Evolutionary conservation across 1,284 basidiomycete genomes (phyloP), one percentile per base, ranked within the genome.

Genomic region (Ustilago esculenta): DNA sequence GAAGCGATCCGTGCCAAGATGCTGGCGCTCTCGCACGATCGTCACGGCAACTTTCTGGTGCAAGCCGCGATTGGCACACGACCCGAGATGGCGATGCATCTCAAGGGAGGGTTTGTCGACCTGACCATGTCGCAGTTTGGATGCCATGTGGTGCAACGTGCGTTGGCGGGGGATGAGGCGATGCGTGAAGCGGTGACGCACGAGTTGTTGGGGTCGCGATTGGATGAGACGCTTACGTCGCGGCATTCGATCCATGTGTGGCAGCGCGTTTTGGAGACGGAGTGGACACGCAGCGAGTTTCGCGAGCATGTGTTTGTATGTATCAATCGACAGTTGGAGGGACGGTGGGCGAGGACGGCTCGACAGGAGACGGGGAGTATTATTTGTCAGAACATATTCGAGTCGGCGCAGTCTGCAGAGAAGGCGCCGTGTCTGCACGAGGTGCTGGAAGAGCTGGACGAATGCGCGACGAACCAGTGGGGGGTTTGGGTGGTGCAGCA

Each of bases 401-500:
- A 79, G 45, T 74, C 73, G 23, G 75, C 75, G 2, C 60, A 69
- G 32, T 49, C 52, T 1, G 45, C 52, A 4, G 70, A 74, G 20
- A 73, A 76, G 60, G 53, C 50, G 35, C 36, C 68, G 47, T 76
- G 77, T 57, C 54, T 81, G 39, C 25, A 58, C 4, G 79, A 81
- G 65, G 66, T 81, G 46, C 52, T 81, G 20, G 61, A 57, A 1
- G 30, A 70, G 18, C 36, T 78, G 25, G 50, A 63, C 33, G 61
- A 71, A 7, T 77, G 74, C 53, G 75, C 74, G 1, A 59, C 58
- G 17, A 73, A 80, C 29, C 80, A 80, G 49, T 81, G 76, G 75
- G 80, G 80, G 21, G 79, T 81, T 0, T 81, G 80, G 80, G 75
- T 81, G 17, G 71, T 81, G 24, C 73, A 79, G 55, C 75, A 77